Conservation (phyloP, 2,329 filamentous ascomycete genomes). For the Nothophoma quercina region DNA sequence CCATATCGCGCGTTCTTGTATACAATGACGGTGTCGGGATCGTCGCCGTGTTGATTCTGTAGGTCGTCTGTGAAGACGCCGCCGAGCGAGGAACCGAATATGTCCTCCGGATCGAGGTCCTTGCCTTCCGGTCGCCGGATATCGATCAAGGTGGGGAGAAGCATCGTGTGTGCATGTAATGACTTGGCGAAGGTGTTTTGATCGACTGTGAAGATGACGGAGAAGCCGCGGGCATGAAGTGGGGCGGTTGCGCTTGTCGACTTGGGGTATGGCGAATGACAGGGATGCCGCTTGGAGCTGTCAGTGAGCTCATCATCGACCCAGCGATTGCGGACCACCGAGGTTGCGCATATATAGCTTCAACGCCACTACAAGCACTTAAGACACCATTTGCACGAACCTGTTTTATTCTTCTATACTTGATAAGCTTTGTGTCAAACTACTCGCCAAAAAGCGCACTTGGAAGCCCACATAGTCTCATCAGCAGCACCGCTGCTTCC, state of each 20-base stretch:
- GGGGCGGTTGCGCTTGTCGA: too few species aligned
- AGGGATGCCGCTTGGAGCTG: neutral
- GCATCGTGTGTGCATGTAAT: constrained; percentile 22
- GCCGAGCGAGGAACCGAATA: constrained; percentile 65
- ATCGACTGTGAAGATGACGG: neutral
- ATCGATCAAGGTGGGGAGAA: constrained; percentile 40
- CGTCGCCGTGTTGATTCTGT: constrained; percentile 70
- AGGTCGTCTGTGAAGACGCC: constrained; percentile 74
- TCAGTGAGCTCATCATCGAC: constrained; percentile 33
- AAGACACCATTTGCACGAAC: too few species aligned
- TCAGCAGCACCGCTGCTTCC: too few species aligned
- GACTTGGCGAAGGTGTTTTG: neutral
- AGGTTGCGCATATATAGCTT: neutral
- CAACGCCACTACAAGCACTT: neutral
- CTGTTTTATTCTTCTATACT: too few species aligned
- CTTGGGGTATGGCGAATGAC: neutral
- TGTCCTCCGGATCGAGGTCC: constrained; percentile 63
- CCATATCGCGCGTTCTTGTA: constrained; percentile 59
- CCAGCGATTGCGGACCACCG: constrained; percentile 10
- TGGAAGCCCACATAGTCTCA: too few species aligned
- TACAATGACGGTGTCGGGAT: constrained; percentile 61
- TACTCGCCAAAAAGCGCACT: too few species aligned
- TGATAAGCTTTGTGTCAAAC: too few species aligned
- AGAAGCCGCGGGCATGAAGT: constrained; percentile 1
- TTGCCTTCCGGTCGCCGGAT: constrained; percentile 32